Evolutionary conservation across 2,329 filamentous ascomycete species (phyloP), one percentile per base, ranked within the genome.

Genomic region (Scedosporium apiospermum): DNA sequence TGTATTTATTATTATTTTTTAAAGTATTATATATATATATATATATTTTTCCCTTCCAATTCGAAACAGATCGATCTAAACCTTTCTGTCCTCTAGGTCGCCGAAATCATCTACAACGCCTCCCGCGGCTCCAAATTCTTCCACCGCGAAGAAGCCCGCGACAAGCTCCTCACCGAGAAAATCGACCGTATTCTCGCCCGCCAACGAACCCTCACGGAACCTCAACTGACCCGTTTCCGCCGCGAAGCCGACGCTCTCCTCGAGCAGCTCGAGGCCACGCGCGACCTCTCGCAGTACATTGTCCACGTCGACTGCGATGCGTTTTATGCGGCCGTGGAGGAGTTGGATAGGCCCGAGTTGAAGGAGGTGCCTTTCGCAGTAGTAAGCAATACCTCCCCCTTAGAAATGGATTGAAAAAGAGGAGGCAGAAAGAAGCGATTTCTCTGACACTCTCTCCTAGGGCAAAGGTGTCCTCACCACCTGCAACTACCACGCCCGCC

Each of bases 121-220:
- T 97, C 92, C 16, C 97, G 96, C 72, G 95, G 95, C 58, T 96
- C 91, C 67, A 97, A 96, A 73, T 99, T 88, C 77, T 99, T 98
- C 81, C 90, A 88, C 68, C 91, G 93, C 64, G 95, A 99, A 74
- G 89, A 96, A 72, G 82, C 78, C 63, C 88, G 88, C 68, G 93
- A 98, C 77, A 88, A 88, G 69, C 81, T 84, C 55, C 82, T 98
- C 21, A 97, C 93, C 0, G 81, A 87, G 63, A 97, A 96, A 74
- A 97, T 98, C 68, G 85, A 88, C 61, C 82, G 84, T 51, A 93
- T 97, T 63, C 74, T 95, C 53, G 80, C 82, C 12, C 89, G 87
- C 70, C 96, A 96, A 73, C 78, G 80, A 2, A 84, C 86, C 62
- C 82, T 98, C 4, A 89, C 96, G 67, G 86, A 83, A 58, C 77